Base-by-base conservation (phyloP, 257 asterid species). In the Nicotiana paniculata region DNA sequence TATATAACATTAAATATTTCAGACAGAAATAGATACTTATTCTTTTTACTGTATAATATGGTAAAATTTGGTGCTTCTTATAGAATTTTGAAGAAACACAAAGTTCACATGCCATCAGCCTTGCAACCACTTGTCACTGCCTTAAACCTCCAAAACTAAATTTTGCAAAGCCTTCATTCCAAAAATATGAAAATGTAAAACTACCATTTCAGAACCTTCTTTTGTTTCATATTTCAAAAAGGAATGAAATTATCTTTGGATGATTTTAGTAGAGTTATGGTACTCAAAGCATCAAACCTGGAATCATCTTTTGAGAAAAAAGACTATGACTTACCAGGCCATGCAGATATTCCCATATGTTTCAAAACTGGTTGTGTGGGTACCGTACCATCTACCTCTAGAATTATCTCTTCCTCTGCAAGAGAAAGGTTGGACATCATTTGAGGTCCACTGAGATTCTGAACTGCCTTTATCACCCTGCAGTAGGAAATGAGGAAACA, bases 331-430 rank as follows among this genome's bases (percentile, higher is more conserved):
- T 86, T 86, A 95, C 98, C 97, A 86, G 96, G 98, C 98, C 98
- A 95, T 81, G 96, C 97, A 85, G 98, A 87, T 92, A 93, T 91
- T 83, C 98, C 98, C 53, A 90, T 79, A 89, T 93, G 98, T 88
- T 93, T 96, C 88, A 95, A 80, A 83, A 95, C 97, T 67, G 97
- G 97, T 82, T 92, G 95, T 12, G 97, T 94, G 54, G 97, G 97
- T 80, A 90, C 91, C 64, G 93, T 88, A 76, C 98, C 98, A 77
- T 91, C 98, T 83, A 89, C 77, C 81, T 95, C 97, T 79, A 95
- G 79, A 66, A 95, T 82, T 79, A 92, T 87, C 91, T 95, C 98
- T 83, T 89, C 97, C 88, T 93, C 96, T 59, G 91, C 88, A 82
- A 95, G 95, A 64, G 96, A 87, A 83, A 93, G 90, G 88, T 87